phyloP scores from a whole-genome alignment of 2,329 filamentous ascomycete species.

The Calonectria honghensis region DNA sequence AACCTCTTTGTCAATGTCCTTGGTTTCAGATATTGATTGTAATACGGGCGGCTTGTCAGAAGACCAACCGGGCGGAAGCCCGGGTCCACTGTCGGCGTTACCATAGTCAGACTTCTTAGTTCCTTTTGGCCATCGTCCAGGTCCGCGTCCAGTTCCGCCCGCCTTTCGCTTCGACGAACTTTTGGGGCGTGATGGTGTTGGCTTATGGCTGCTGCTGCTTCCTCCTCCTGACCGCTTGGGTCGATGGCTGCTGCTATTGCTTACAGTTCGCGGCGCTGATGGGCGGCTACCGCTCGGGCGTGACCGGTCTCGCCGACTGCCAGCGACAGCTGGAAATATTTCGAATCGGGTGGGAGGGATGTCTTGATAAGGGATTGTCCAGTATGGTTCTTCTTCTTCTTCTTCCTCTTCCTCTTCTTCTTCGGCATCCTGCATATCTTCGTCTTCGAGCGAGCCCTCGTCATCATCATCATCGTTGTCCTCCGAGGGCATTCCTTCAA shows the following conservation, averaged over 20 bases:
- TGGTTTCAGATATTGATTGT: slow-evolving; percentile 43
- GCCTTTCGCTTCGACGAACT: slow-evolving; percentile 71
- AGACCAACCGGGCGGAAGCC: slow-evolving; percentile 75
- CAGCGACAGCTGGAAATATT: slow-evolving; percentile 81
- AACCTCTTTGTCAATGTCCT: slow-evolving; percentile 41
- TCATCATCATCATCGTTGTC: slow-evolving; percentile 58
- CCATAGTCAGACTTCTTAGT: slow-evolving; percentile 82
- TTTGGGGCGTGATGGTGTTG: slow-evolving; percentile 63
- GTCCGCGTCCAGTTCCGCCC: slow-evolving; percentile 78
- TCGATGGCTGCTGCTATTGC: slow-evolving; percentile 59
- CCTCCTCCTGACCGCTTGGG: slow-evolving; percentile 63
- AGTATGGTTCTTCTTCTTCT: slow-evolving; percentile 57
- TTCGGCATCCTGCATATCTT: neutral
- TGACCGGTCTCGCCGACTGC: slow-evolving; percentile 69
- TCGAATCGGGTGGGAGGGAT: slow-evolving; percentile 85
- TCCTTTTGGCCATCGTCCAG: slow-evolving; percentile 80
- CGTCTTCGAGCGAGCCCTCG: slow-evolving; percentile 24
- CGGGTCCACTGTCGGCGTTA: slow-evolving; percentile 79
- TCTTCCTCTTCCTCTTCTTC: slow-evolving; percentile 46
- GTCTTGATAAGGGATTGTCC: slow-evolving; percentile 69
- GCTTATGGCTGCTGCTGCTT: slow-evolving; percentile 56
- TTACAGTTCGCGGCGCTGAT: slow-evolving; percentile 58
- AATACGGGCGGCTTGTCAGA: slow-evolving; percentile 56
- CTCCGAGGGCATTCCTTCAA: slow-evolving; percentile 55
- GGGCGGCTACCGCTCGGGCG: slow-evolving; percentile 65